A percentile compares a stretch with the other conserved stretches of the same genome.
phyloP scores from a whole-genome alignment of 2,329 filamentous ascomycete species.

The Ophiostoma pallidulum region DNA sequence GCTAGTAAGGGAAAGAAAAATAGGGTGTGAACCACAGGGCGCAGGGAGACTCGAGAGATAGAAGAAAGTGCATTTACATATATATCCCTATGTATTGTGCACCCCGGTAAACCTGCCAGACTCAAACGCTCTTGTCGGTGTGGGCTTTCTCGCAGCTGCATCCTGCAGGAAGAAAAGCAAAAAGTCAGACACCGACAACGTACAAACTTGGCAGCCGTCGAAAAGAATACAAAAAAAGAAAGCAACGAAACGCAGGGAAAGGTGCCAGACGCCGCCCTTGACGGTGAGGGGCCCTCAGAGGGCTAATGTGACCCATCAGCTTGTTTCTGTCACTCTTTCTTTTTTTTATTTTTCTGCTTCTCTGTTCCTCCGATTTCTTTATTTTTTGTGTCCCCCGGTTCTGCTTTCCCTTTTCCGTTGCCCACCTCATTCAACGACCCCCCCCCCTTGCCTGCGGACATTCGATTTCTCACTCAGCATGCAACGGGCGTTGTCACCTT shows the following conservation, averaged over 20 bases:
- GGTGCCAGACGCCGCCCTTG: neutral
- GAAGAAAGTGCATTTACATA: neutral
- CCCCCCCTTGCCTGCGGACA: neutral
- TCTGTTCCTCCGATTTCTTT: no score
- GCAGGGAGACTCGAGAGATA: neutral
- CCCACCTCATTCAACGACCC: neutral
- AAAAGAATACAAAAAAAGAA: neutral
- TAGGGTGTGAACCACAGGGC: constrained; percentile 2
- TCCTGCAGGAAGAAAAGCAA: neutral
- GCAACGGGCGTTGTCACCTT: neutral
- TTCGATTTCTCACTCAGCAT: neutral
- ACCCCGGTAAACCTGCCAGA: neutral
- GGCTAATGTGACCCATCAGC: no score
- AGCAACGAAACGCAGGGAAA: neutral
- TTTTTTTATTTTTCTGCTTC: neutral
- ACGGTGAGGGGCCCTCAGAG: no score
- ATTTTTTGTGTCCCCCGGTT: no score
- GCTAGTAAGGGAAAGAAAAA: neutral
- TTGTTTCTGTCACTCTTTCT: neutral
- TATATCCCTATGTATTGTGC: neutral
- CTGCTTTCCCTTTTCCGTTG: neutral
- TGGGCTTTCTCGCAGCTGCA: neutral
- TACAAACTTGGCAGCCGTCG: neutral
- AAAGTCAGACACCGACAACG: neutral
- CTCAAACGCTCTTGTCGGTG: neutral